These are phyloP conservation scores for Penicillium sp. DNA, from an alignment of 2,329 filamentous ascomycete genomes.

Conservation along the genomic window DNA sequence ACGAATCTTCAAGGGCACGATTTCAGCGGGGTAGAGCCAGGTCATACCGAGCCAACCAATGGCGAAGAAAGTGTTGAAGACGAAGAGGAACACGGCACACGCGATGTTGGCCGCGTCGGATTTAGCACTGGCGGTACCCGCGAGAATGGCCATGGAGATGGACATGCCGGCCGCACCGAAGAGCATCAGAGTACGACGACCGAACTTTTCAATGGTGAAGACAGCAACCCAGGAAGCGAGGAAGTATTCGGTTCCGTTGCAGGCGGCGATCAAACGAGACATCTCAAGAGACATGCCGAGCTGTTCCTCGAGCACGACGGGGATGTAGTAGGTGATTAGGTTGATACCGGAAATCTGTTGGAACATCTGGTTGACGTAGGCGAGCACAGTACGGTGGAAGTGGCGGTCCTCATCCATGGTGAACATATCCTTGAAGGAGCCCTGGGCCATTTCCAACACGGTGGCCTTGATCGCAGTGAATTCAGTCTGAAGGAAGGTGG, in stretches of 20 bases:
- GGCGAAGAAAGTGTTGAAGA: conserved; percentile 71
- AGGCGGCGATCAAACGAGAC: conserved; percentile 58
- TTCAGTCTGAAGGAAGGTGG: conserved; percentile 51
- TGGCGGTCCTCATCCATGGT: conserved; percentile 62
- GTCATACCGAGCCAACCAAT: conserved; percentile 68
- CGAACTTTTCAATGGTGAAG: conserved; percentile 40
- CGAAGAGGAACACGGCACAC: conserved; percentile 56
- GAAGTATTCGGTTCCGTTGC: conserved; percentile 61
- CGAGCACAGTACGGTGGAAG: conserved; percentile 60
- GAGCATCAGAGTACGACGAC: conserved; percentile 18
- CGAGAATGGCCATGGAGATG: conserved; percentile 66
- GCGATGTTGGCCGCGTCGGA: conserved; percentile 31
- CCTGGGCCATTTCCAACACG: conserved; percentile 55
- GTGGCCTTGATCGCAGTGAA: conserved; percentile 60
- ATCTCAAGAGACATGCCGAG: conserved; percentile 46
- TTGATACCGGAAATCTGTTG: conserved; percentile 55
- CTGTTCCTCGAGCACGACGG: conserved; percentile 49
- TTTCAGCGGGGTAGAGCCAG: conserved; percentile 58
- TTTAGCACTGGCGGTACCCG: conserved; percentile 35
- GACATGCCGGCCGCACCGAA: conserved; percentile 69
- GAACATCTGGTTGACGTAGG: conserved; percentile 64
- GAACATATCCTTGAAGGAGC: conserved; percentile 62
- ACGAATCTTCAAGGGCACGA: conserved; percentile 62
- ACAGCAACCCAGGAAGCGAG: conserved; percentile 56
- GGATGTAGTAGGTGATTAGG: conserved; percentile 52